Conservation (phyloP, 2,329 filamentous ascomycete species). For the Emergomyces orientalis region DNA sequence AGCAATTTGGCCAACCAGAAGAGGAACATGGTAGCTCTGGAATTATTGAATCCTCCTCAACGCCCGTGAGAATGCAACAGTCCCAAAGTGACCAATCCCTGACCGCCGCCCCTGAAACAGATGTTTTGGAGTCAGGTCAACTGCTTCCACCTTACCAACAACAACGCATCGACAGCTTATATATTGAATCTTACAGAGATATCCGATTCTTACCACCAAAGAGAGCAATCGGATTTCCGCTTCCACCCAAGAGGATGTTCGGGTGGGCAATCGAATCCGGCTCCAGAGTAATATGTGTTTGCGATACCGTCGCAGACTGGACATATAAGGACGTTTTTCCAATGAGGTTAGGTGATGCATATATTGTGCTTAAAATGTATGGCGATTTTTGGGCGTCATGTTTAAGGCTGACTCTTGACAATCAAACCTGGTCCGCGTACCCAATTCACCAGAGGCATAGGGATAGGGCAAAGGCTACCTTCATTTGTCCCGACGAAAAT, state of each 20-base stretch:
- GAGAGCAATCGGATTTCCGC: neutral
- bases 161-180: neutral
- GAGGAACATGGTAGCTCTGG: neutral
- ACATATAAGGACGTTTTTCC: slow-evolving; percentile 22
- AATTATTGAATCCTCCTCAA: neutral
- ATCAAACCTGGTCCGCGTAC: slow-evolving; percentile 8
- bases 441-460: slow-evolving; percentile 8
- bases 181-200: slow-evolving; percentile 7
- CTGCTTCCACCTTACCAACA: neutral
- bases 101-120: neutral
- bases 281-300: slow-evolving; percentile 10
- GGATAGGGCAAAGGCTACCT: neutral
- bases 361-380: slow-evolving; percentile 25
- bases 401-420: slow-evolving; percentile 19
- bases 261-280: slow-evolving; percentile 10
- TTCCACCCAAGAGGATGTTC: neutral
- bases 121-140: neutral
- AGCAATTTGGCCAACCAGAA: neutral
- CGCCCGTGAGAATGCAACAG: neutral
- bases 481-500: neutral
- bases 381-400: slow-evolving; percentile 30
- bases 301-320: slow-evolving; percentile 12
- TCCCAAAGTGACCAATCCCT: neutral
- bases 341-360: slow-evolving; percentile 23
- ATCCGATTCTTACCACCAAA: slow-evolving; percentile 2